A percentile compares a stretch with the other conserved stretches of the same genome.
phyloP scores from a whole-genome alignment of 257 asterid species.

The Solanum sejunctum region DNA sequence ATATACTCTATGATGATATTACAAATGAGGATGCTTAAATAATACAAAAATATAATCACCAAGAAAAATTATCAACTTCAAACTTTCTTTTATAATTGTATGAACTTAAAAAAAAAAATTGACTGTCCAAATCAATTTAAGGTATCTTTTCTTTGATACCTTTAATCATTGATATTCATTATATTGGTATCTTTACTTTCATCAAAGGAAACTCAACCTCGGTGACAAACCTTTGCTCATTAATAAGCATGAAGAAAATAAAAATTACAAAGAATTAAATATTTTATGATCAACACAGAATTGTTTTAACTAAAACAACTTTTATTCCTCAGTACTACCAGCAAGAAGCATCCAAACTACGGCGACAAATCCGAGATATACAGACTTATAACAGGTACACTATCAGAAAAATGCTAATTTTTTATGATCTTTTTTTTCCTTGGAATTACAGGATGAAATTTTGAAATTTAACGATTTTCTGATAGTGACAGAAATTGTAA shows the following conservation, averaged over 20 bases:
- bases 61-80: too few relatives aligned
- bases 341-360: constrained; percentile 66
- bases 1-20: too few relatives aligned
- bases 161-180: neutral
- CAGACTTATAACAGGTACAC: constrained; percentile 41
- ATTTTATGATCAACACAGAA: neutral
- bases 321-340: constrained; percentile 46
- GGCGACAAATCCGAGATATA: constrained; percentile 46
- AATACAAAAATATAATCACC: too few relatives aligned
- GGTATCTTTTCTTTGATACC: too few relatives aligned
- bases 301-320: neutral
- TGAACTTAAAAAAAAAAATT: too few relatives aligned
- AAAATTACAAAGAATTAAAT: neutral
- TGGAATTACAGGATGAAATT: neutral
- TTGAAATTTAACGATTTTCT: neutral
- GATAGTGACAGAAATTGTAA: neutral
- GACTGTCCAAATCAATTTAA: too few relatives aligned
- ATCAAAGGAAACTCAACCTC: neutral
- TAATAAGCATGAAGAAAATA: too few relatives aligned
- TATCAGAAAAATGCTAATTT: neutral
- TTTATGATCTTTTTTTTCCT: neutral
- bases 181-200: neutral
- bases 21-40: too few relatives aligned
- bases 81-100: too few relatives aligned
- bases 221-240: too few relatives aligned